These are phyloP conservation scores for Amanita molliuscula DNA, from an alignment of 768 basidiomycete species.

Conservation along the genomic window DNA sequence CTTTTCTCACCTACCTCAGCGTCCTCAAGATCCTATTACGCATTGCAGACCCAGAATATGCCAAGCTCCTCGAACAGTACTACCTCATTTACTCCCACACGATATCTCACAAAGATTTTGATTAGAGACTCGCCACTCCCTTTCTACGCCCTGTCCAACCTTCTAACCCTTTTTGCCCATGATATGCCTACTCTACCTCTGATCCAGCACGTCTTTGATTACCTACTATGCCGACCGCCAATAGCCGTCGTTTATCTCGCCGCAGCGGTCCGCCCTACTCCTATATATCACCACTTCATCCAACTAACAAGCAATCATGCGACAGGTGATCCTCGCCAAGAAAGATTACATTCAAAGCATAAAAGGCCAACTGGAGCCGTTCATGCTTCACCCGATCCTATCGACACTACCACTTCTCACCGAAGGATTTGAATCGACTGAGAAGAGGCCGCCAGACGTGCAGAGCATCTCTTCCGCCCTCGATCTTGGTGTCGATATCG, in stretches of 20 bases:
- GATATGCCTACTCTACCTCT: conserved; percentile 84
- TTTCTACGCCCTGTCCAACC: conserved; percentile 83
- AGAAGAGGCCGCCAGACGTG: not conserved
- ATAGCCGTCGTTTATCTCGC: conserved; percentile 75
- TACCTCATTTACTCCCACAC: conserved; percentile 6
- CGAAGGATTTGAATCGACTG: conserved; percentile 24
- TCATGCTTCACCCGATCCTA: conserved; percentile 72
- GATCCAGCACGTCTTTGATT: conserved; percentile 90
- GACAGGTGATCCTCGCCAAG: conserved; percentile 62
- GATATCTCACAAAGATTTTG: conserved; percentile 1
- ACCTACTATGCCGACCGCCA: conserved; percentile 73
- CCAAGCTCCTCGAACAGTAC: conserved; percentile 58
- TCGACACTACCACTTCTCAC: conserved; percentile 51
- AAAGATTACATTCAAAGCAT: conserved; percentile 57
- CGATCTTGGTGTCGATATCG: not conserved
- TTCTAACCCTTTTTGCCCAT: conserved; percentile 87
- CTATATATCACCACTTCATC: not conserved
- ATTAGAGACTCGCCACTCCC: conserved; percentile 67
- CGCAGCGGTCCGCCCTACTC: conserved; percentile 42
- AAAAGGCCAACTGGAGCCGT: conserved; percentile 63
- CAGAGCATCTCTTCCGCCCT: not conserved
- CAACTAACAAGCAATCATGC: not conserved
- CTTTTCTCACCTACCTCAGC: conserved; percentile 24
- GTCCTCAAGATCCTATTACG: conserved; percentile 66
- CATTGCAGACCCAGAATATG: conserved; percentile 59